Evolutionary conservation across 2,329 filamentous ascomycete species (phyloP).

Genomic region (Fusarium stilboides): DNA sequence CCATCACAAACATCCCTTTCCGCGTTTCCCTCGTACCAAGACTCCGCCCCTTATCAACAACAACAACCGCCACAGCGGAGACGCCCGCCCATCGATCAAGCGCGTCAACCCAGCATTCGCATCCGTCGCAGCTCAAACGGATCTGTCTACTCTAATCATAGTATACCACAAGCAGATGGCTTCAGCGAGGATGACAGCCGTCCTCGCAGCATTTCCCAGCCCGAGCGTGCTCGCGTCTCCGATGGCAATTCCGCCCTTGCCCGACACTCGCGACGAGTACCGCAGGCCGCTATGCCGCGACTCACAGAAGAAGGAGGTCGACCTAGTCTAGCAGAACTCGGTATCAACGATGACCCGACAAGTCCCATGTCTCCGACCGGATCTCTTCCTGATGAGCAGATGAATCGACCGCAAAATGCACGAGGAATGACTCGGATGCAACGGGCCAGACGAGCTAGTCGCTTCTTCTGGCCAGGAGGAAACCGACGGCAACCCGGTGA

Average conservation of each 20-base stretch:
- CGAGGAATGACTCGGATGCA: slow-evolving; percentile 14
- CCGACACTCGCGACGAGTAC: slow-evolving; percentile 52
- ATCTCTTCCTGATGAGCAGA: slow-evolving; percentile 49
- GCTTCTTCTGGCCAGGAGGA: slow-evolving; percentile 49
- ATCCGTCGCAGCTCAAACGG: slow-evolving; percentile 46
- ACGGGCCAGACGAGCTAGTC: slow-evolving; percentile 46
- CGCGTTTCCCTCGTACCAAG: slow-evolving; percentile 29
- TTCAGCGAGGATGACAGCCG: slow-evolving; percentile 41
- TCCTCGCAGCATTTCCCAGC: slow-evolving; percentile 57
- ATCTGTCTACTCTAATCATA: slow-evolving; percentile 39
- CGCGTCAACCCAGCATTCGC: slow-evolving; percentile 48
- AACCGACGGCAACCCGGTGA: slow-evolving; percentile 22
- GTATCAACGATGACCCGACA: slow-evolving; percentile 30
- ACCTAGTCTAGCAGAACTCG: slow-evolving; percentile 56
- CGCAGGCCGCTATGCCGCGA: slow-evolving; percentile 56
- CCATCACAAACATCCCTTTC: slow-evolving; percentile 37
- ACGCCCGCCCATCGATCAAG: slow-evolving; percentile 36
- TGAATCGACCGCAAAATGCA: slow-evolving; percentile 1
- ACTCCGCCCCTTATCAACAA: slow-evolving; percentile 1
- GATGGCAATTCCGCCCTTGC: slow-evolving; percentile 39
- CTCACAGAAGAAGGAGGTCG: slow-evolving; percentile 58
- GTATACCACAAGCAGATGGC: slow-evolving; percentile 26
- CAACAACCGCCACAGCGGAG: slow-evolving; percentile 16
- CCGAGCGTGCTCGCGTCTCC: slow-evolving; percentile 46
- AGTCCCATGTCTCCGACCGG: slow-evolving; percentile 46